Percentiles rank a stretch among this genome's conserved stretches.
phyloP scores from a whole-genome alignment of 306 rosid genomes.

The Cicer cuneatum region DNA sequence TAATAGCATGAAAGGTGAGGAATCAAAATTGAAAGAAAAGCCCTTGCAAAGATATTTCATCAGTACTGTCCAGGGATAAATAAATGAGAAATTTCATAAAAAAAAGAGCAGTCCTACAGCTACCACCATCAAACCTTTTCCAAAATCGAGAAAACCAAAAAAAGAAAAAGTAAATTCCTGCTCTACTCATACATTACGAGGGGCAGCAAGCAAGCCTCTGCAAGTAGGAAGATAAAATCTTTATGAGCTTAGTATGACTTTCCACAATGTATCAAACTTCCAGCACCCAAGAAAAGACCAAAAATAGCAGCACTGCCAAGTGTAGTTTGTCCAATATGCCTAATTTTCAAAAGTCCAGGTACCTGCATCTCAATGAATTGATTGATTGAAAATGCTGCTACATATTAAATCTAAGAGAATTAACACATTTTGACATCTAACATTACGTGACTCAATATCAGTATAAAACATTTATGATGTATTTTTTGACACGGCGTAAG shows the following conservation, averaged over 20 bases:
- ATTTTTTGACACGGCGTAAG: neutral
- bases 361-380: constrained; percentile 58
- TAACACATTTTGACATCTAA: neutral
- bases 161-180: constrained; percentile 2
- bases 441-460: constrained; percentile 16
- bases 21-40: constrained; percentile 12
- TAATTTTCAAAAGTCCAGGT: constrained; percentile 84
- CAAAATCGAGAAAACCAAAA: constrained; percentile 26
- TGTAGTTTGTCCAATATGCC: constrained; percentile 82
- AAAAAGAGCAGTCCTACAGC: constrained; percentile 12
- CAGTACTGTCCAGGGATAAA: constrained; percentile 23
- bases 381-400: neutral
- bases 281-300: constrained; percentile 91
- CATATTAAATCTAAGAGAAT: neutral
- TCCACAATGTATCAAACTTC: constrained; percentile 92
- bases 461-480: constrained; percentile 7
- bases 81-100: constrained; percentile 19
- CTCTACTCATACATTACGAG: constrained; percentile 39
- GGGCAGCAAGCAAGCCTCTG: constrained; percentile 33
- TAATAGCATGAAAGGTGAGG: neutral
- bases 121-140: constrained; percentile 28
- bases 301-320: constrained; percentile 83
- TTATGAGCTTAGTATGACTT: constrained; percentile 65
- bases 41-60: constrained; percentile 32
- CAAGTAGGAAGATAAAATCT: constrained; percentile 28